Conservation (phyloP, 2,329 filamentous ascomycete species). For the Microcyclospora tardicrescens region DNA sequence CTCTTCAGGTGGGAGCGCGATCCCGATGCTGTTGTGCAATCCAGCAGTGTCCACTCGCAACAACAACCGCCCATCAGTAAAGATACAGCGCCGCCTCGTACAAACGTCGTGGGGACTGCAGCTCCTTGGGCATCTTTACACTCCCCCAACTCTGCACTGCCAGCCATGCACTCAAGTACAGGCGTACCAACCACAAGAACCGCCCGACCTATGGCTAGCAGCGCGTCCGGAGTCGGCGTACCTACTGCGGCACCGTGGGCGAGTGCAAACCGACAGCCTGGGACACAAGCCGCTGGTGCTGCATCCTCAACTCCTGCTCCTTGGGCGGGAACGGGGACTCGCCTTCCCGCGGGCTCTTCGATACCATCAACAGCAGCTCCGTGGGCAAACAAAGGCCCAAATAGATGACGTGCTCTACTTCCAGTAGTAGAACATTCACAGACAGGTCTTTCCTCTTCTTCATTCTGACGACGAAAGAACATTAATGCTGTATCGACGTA, state of each 20-base stretch:
- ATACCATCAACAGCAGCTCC: conserved; percentile 1
- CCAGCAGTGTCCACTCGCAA: conserved; percentile 15
- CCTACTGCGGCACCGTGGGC: conserved; percentile 13
- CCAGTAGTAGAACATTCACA: no score
- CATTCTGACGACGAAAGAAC: no score
- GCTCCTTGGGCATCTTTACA: conserved; percentile 16
- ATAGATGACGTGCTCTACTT: conserved; percentile 9
- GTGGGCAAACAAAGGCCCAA: conserved; percentile 1
- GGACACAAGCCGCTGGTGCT: no score
- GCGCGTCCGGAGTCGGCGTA: background rate
- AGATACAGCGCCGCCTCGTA: conserved; percentile 8
- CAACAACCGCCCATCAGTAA: conserved; percentile 18
- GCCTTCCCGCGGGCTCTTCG: background rate
- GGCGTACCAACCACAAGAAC: conserved; percentile 18
- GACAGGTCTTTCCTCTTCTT: no score
- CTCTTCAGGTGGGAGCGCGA: conserved; percentile 37
- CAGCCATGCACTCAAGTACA: conserved; percentile 14
- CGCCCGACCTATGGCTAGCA: conserved; percentile 10
- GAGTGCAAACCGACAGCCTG: no score
- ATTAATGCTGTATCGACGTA: no score
- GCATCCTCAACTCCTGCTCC: conserved; percentile 2
- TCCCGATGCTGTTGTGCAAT: conserved; percentile 21
- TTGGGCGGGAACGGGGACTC: background rate
- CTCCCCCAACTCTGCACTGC: conserved; percentile 3
- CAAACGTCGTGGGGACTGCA: conserved; percentile 9